Percentiles rank a stretch among this genome's conserved stretches.
phyloP scores from a whole-genome alignment of 2,329 filamentous ascomycete species.

The Colletotrichum lini region DNA sequence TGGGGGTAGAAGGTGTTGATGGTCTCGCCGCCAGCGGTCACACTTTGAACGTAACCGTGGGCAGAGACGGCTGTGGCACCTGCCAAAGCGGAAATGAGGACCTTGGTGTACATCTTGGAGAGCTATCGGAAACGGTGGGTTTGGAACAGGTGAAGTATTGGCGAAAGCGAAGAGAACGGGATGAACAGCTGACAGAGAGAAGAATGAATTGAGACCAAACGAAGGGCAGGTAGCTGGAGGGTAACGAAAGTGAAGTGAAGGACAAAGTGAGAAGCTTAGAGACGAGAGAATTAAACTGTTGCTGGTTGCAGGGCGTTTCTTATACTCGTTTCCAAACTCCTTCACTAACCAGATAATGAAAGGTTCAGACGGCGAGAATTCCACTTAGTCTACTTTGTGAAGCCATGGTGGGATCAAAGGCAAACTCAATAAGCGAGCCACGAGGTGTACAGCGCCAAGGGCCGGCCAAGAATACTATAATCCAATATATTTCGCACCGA shows the following conservation, averaged over 20 bases:
- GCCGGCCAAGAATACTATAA: slow-evolving; percentile 5
- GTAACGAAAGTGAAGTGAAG: slow-evolving; percentile 35
- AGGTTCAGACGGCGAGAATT: background rate
- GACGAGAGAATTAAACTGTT: background rate
- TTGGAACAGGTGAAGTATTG: background rate
- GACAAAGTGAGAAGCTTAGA: slow-evolving; percentile 31
- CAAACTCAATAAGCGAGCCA: slow-evolving; percentile 13
- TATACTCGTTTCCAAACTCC: slow-evolving; percentile 22
- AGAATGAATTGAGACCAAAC: slow-evolving; percentile 27
- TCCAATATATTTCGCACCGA: slow-evolving; percentile 40
- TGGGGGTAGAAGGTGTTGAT: slow-evolving; percentile 50
- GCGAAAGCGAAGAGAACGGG: background rate
- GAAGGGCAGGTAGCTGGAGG: slow-evolving; percentile 25
- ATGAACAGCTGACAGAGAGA: background rate
- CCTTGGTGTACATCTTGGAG: slow-evolving; percentile 39
- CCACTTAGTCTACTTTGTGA: slow-evolving; percentile 19
- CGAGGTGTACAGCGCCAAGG: slow-evolving; percentile 6
- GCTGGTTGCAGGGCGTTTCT: slow-evolving; percentile 21
- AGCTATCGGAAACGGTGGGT: background rate
- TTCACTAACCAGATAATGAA: background rate
- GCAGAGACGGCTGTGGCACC: slow-evolving; percentile 48
- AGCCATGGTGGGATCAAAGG: slow-evolving; percentile 12
- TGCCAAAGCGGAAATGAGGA: slow-evolving; percentile 43
- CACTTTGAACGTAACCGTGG: slow-evolving; percentile 51
- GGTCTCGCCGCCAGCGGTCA: slow-evolving; percentile 49